A percentile compares a stretch with the other conserved stretches of the same genome.
These are phyloP conservation scores for Cryphonectria nitschkei DNA, from an alignment of 2,329 filamentous ascomycete genomes.

Conservation along the genomic window DNA sequence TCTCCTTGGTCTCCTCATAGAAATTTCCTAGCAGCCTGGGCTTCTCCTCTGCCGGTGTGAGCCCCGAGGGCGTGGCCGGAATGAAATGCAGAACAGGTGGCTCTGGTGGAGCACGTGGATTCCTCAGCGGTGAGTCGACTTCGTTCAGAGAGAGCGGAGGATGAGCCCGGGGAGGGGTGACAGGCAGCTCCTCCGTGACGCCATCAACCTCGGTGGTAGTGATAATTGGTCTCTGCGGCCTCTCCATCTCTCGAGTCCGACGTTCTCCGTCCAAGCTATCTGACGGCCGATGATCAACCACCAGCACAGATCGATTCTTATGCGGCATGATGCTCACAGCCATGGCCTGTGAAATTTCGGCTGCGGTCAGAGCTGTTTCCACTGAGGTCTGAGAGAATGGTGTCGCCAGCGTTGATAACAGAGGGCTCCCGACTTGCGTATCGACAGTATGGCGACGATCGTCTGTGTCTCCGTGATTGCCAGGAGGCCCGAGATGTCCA, in stretches of 20 bases:
- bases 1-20: constrained; percentile 49
- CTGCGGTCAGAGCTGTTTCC: constrained; percentile 62
- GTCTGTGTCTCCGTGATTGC: constrained; percentile 29
- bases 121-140: constrained; percentile 64
- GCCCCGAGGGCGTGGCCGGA: constrained; percentile 63
- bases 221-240: constrained; percentile 41
- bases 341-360: constrained; percentile 65
- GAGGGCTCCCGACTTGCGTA: constrained; percentile 53
- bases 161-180: constrained; percentile 60
- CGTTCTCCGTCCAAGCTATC: constrained; percentile 46
- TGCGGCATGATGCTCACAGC: constrained; percentile 66
- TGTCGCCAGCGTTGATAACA: constrained; percentile 58
- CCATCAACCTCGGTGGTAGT: constrained; percentile 45
- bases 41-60: constrained; percentile 59
- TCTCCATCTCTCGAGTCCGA: constrained; percentile 29
- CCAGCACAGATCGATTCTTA: constrained; percentile 65
- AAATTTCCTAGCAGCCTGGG: constrained; percentile 58
- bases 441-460: constrained; percentile 38
- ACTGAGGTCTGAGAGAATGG: constrained; percentile 66
- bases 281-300: constrained; percentile 61
- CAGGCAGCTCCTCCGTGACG: constrained; percentile 38
- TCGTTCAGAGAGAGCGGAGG: constrained; percentile 53
- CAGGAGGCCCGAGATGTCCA: constrained; percentile 41
- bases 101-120: constrained; percentile 62
- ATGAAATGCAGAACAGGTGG: constrained; percentile 62